These are phyloP conservation scores for Pestalotiopsis sp. DNA, from an alignment of 2,329 filamentous ascomycete genomes.

Conservation along the genomic window DNA sequence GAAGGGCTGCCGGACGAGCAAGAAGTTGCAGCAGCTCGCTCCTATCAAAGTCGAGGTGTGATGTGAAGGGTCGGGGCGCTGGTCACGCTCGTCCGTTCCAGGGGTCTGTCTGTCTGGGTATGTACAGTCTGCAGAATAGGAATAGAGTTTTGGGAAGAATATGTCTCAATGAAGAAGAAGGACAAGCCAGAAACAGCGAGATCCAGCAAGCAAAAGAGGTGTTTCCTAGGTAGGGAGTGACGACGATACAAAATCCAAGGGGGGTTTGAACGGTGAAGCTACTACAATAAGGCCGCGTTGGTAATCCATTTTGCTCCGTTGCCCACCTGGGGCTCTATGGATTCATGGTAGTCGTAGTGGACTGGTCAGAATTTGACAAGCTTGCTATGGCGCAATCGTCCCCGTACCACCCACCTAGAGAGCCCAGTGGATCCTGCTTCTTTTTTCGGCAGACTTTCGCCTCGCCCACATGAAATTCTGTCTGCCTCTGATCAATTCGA, in stretches of 20 bases:
- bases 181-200: neutral
- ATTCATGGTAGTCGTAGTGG: slow-evolving; percentile 3
- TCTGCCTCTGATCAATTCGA: neutral
- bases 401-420: slow-evolving; percentile 22
- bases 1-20: neutral
- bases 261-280: neutral
- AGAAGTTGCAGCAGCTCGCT: neutral
- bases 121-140: neutral
- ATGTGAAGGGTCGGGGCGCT: neutral
- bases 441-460: neutral
- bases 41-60: neutral
- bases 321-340: neutral
- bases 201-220: neutral
- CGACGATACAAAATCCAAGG: neutral
- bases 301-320: neutral
- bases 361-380: slow-evolving; percentile 19
- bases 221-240: neutral
- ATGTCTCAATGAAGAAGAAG: neutral
- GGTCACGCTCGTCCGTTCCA: neutral
- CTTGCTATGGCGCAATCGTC: slow-evolving; percentile 28
- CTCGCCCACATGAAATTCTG: neutral
- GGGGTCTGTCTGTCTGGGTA: neutral
- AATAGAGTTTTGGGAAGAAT: neutral
- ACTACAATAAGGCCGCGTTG: slow-evolving; percentile 7
- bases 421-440: slow-evolving; percentile 8